Evolutionary conservation across 2,329 filamentous ascomycete species (phyloP).

Genomic region (Scytalidium sp.): DNA sequence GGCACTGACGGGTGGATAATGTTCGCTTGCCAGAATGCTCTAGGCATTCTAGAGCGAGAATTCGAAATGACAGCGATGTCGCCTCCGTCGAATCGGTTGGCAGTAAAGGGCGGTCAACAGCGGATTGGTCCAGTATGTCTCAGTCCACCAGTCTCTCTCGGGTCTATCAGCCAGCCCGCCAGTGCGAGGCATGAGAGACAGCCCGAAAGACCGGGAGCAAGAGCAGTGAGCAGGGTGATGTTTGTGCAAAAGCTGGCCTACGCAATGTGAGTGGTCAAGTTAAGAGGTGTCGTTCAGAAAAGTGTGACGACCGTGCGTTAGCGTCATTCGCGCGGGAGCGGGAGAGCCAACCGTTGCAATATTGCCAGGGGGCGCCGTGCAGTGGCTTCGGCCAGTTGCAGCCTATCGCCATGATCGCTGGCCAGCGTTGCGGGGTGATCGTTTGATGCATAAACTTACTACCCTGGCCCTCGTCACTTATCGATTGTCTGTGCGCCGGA

Average conservation of each 20-base stretch:
- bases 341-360: slow-evolving; percentile 10
- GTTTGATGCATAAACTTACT: background rate
- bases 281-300: background rate
- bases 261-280: background rate
- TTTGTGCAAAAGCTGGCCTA: background rate
- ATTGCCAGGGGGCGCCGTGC: background rate
- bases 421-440: background rate
- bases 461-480: background rate
- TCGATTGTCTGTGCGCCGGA: background rate
- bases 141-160: background rate
- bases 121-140: slow-evolving; percentile 25
- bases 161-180: background rate
- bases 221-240: background rate
- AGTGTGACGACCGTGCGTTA: background rate
- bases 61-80: slow-evolving; percentile 16
- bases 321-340: slow-evolving; percentile 4
- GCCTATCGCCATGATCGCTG: background rate
- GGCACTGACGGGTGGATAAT: no score
- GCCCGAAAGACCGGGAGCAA: background rate
- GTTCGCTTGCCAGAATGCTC: background rate
- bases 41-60: background rate
- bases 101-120: slow-evolving; percentile 21
- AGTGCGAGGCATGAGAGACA: background rate
- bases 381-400: slow-evolving; percentile 4
- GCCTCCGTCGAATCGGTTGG: slow-evolving; percentile 20